Percentiles rank a stretch among this genome's conserved stretches.
Evolutionary conservation across 352 stramenopile species (phyloP).

Genomic region (Globisporangium splendens): DNA sequence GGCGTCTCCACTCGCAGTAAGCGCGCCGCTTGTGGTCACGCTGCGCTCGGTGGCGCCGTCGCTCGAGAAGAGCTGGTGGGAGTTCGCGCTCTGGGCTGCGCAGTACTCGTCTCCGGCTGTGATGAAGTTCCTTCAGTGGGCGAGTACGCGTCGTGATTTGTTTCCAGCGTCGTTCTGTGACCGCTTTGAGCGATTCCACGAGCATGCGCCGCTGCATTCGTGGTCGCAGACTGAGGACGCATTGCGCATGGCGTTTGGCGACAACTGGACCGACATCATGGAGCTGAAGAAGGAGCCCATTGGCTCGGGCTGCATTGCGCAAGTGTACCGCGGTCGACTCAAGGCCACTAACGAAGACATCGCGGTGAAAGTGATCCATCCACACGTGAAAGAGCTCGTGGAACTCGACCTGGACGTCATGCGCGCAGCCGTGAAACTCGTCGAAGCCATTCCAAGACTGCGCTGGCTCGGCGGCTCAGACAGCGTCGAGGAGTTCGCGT

Average conservation of each 20-base stretch:
- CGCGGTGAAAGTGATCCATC: slow-evolving; percentile 93
- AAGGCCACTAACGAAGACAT: slow-evolving; percentile 60
- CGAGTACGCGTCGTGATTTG: slow-evolving; percentile 91
- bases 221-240: slow-evolving; percentile 84
- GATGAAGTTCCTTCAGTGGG: slow-evolving; percentile 96
- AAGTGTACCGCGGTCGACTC: slow-evolving; percentile 91
- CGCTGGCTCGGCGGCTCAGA: slow-evolving; percentile 69
- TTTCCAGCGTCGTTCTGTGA: slow-evolving; percentile 91
- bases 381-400: slow-evolving; percentile 83
- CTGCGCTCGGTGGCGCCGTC: slow-evolving; percentile 20
- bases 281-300: slow-evolving; percentile 61
- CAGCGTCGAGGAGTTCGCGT: slow-evolving; percentile 83
- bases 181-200: slow-evolving; percentile 89
- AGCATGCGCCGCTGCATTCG: slow-evolving; percentile 81
- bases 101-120: slow-evolving; percentile 84
- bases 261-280: slow-evolving; percentile 64
- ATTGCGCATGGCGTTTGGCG: slow-evolving; percentile 82
- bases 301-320: slow-evolving; percentile 93
- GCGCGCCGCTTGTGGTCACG: slow-evolving; percentile 43
- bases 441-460: slow-evolving; percentile 63
- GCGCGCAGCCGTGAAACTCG: slow-evolving; percentile 51
- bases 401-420: slow-evolving; percentile 87
- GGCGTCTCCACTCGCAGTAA: slow-evolving; percentile 36
- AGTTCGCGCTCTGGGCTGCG: slow-evolving; percentile 52
- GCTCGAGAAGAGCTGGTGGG: slow-evolving; percentile 62